Percentiles rank a stretch among this genome's conserved stretches.
These are phyloP conservation scores for Eurotiales sp. DNA, from an alignment of 2,329 filamentous ascomycete genomes.

Conservation along the genomic window DNA sequence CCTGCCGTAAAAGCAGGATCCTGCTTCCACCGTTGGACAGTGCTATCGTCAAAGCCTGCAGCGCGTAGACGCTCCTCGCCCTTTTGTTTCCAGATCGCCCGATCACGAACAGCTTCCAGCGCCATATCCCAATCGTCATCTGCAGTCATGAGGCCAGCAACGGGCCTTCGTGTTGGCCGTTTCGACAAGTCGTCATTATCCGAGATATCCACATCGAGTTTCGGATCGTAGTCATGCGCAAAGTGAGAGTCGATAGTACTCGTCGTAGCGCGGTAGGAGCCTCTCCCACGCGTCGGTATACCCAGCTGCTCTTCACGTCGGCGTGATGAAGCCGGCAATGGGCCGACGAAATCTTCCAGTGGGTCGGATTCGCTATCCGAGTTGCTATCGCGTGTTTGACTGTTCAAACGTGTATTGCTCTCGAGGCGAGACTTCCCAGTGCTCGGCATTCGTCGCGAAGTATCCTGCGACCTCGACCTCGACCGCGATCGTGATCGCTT, in stretches of 20 bases:
- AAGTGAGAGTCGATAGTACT: slow-evolving; percentile 80
- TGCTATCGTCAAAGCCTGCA: slow-evolving; percentile 73
- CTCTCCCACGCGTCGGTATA: slow-evolving; percentile 64
- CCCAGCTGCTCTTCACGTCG: slow-evolving; percentile 31
- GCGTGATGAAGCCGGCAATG: slow-evolving; percentile 52
- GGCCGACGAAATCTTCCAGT: slow-evolving; percentile 72
- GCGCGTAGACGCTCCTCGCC: slow-evolving; percentile 71
- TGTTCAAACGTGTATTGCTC: background rate
- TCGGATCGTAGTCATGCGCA: slow-evolving; percentile 60
- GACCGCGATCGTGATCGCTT: slow-evolving; percentile 20
- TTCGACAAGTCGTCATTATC: slow-evolving; percentile 57
- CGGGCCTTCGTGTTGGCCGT: slow-evolving; percentile 40
- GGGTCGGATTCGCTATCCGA: slow-evolving; percentile 58
- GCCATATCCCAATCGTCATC: slow-evolving; percentile 78
- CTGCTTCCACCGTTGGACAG: slow-evolving; percentile 69
- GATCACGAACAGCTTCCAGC: slow-evolving; percentile 72
- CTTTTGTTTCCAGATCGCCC: slow-evolving; percentile 71
- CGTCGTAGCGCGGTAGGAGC: slow-evolving; percentile 54
- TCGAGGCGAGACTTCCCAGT: background rate
- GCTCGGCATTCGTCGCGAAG: background rate
- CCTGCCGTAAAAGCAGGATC: slow-evolving; percentile 53
- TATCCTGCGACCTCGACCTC: background rate
- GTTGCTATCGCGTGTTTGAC: slow-evolving; percentile 4
- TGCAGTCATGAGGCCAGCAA: slow-evolving; percentile 47
- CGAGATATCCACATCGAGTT: slow-evolving; percentile 37